Conservation (phyloP, 768 basidiomycete genomes). For the Pluteus cervinus region DNA sequence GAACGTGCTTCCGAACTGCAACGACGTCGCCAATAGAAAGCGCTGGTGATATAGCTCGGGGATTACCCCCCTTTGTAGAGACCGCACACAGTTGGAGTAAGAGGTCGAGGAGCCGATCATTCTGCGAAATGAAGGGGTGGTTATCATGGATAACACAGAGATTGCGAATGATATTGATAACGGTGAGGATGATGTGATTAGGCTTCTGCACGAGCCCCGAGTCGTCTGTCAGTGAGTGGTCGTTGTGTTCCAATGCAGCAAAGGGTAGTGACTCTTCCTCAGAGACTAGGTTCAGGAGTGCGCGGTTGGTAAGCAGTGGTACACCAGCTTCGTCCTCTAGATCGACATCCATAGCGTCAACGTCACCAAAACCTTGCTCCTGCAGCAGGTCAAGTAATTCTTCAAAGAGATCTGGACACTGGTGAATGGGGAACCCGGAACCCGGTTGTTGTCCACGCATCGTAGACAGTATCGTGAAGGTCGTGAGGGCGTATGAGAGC, state of each 20-base stretch:
- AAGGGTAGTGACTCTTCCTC: slow-evolving; percentile 59
- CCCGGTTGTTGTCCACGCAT: slow-evolving; percentile 62
- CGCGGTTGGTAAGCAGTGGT: slow-evolving; percentile 61
- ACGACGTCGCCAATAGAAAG: slow-evolving; percentile 72
- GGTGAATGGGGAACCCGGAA: slow-evolving; percentile 68
- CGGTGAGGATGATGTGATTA: slow-evolving; percentile 60
- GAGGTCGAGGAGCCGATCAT: slow-evolving; percentile 58
- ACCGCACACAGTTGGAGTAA: slow-evolving; percentile 65
- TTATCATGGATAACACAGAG: slow-evolving; percentile 75
- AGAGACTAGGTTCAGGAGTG: slow-evolving; percentile 51
- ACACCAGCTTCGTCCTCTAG: slow-evolving; percentile 31
- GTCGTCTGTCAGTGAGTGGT: slow-evolving; percentile 43
- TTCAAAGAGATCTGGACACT: slow-evolving; percentile 76
- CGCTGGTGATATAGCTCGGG: slow-evolving; percentile 42
- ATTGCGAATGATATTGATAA: slow-evolving; percentile 82
- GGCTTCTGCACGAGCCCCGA: slow-evolving; percentile 60
- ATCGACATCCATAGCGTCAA: slow-evolving; percentile 16
- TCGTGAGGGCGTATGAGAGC: slow-evolving; percentile 85
- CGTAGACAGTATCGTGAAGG: slow-evolving; percentile 74
- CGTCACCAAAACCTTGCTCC: slow-evolving; percentile 65
- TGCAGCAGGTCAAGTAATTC: slow-evolving; percentile 85
- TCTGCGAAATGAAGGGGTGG: slow-evolving; percentile 53
- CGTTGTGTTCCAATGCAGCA: slow-evolving; percentile 42
- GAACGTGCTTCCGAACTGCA: slow-evolving; percentile 67
- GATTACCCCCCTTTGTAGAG: slow-evolving; percentile 24